A percentile compares a stretch with the other conserved stretches of the same genome.
Conservation (phyloP, 2,329 filamentous ascomycete species). For the Cladosporium sp. region DNA sequence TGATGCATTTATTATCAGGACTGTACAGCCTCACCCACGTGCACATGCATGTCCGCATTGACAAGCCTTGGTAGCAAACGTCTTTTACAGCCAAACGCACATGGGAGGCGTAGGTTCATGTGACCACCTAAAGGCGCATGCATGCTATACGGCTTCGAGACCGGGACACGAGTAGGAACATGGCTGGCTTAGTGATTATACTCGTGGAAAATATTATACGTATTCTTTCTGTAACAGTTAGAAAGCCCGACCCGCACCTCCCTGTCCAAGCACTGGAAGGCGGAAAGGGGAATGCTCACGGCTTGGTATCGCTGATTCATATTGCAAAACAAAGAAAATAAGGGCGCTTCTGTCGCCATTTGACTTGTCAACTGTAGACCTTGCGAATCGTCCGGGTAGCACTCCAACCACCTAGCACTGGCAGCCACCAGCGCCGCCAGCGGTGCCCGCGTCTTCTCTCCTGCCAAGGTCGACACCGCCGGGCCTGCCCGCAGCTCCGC, state of each 20-base stretch:
- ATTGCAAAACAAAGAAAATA: slow-evolving; percentile 8
- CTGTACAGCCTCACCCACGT: too few relatives aligned
- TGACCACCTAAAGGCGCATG: too few relatives aligned
- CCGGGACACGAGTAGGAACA: not conserved
- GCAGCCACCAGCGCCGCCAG: slow-evolving; percentile 55
- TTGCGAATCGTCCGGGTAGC: not conserved
- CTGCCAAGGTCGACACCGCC: slow-evolving; percentile 65
- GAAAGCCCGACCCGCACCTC: slow-evolving; percentile 1
- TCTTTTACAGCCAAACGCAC: too few relatives aligned
- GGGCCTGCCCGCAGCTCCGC: slow-evolving; percentile 54
- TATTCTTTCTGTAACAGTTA: slow-evolving; percentile 12
- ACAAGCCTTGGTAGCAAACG: too few relatives aligned
- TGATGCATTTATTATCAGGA: too few relatives aligned
- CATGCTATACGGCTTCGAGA: too few relatives aligned
- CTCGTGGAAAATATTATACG: slow-evolving; percentile 11
- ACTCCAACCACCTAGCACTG: slow-evolving; percentile 51
- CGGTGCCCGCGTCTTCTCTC: slow-evolving; percentile 57
- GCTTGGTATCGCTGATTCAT: slow-evolving; percentile 14
- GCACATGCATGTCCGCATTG: too few relatives aligned
- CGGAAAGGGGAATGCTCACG: slow-evolving; percentile 9
- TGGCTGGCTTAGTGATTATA: not conserved
- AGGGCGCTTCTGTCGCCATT: slow-evolving; percentile 5
- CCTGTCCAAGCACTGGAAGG: slow-evolving; percentile 4
- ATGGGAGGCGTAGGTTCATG: too few relatives aligned
- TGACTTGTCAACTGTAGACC: not conserved